Evolutionary conservation across 805 yeast genomes (phyloP).

Genomic region (Lachancea meyersii): DNA sequence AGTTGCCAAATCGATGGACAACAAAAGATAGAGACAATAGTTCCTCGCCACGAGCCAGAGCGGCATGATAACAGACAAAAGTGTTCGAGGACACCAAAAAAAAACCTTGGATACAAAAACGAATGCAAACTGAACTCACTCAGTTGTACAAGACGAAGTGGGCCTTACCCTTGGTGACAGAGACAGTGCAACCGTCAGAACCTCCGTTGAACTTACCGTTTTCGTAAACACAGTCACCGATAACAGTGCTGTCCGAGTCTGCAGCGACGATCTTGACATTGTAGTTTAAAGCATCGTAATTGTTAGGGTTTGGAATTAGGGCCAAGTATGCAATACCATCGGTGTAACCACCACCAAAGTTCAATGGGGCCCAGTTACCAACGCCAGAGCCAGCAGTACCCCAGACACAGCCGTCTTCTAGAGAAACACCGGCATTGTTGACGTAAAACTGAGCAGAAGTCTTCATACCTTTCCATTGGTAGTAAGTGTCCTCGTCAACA

Average conservation of each 20-base stretch:
- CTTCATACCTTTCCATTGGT: conserved; percentile 53
- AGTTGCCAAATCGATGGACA: background rate
- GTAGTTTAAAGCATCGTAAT: conserved; percentile 49
- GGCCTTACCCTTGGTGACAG: conserved; percentile 79
- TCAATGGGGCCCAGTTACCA: conserved; percentile 79
- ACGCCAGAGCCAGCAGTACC: conserved; percentile 51
- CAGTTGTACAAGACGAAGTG: conserved; percentile 64
- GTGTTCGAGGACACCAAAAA: background rate
- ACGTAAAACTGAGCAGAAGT: conserved; percentile 73
- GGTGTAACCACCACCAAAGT: conserved; percentile 68
- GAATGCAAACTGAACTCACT: too few relatives aligned
- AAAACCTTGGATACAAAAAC: background rate
- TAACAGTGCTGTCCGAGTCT: conserved; percentile 50
- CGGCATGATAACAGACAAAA: background rate
- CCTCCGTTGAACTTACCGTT: conserved; percentile 66
- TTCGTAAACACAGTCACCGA: conserved; percentile 73
- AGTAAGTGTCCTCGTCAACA: conserved; percentile 55
- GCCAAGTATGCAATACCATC: conserved; percentile 60
- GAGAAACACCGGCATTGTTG: conserved; percentile 68
- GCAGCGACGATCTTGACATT: conserved; percentile 71
- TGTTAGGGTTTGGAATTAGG: conserved; percentile 74
- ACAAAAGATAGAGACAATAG: background rate
- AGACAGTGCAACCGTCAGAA: conserved; percentile 87
- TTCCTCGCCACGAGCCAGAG: too few relatives aligned
- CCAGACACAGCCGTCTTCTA: conserved; percentile 68